These are phyloP conservation scores for Wickerhamiella hasegawae DNA, from an alignment of 805 yeast species.

Conservation along the genomic window DNA sequence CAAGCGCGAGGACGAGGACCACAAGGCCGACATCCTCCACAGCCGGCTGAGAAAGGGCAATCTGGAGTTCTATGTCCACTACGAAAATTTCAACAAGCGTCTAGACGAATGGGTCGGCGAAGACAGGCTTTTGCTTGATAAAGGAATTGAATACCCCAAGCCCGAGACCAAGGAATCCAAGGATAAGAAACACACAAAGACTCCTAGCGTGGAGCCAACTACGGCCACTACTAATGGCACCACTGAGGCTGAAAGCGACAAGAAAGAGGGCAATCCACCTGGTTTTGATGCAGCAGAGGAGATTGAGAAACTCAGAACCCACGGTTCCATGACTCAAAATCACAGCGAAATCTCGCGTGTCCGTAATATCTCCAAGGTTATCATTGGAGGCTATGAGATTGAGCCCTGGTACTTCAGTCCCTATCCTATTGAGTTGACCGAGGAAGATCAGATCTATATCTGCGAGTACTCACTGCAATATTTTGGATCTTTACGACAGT, in stretches of 20 bases:
- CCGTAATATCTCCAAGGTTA: slow-evolving; percentile 60
- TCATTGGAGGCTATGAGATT: slow-evolving; percentile 78
- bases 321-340: slow-evolving; percentile 88
- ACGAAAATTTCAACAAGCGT: slow-evolving; percentile 87
- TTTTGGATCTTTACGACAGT: slow-evolving; percentile 79
- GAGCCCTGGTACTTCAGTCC: slow-evolving; percentile 99
- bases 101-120: slow-evolving; percentile 86
- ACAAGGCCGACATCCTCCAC: slow-evolving; percentile 76
- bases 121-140: slow-evolving; percentile 53
- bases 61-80: slow-evolving; percentile 79
- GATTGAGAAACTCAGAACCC: slow-evolving; percentile 71
- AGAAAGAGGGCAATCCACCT: slow-evolving; percentile 72
- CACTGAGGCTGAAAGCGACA: slow-evolving; percentile 54
- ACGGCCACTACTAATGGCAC: slow-evolving; percentile 13
- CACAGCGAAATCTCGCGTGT: slow-evolving; percentile 80
- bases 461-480: slow-evolving; percentile 84
- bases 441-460: slow-evolving; percentile 75
- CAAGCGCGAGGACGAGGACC: slow-evolving; percentile 58
- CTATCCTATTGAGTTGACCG: slow-evolving; percentile 87
- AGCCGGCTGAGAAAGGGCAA: slow-evolving; percentile 60
- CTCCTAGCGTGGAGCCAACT: slow-evolving; percentile 16
- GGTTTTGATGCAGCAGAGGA: slow-evolving; percentile 80
- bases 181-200: slow-evolving; percentile 16
- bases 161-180: slow-evolving; percentile 28
- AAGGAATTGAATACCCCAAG: slow-evolving; percentile 57